A percentile compares a stretch with the other conserved stretches of the same genome.
Evolutionary conservation across 306 rosid species (phyloP).

Genomic region (Dalbergia cochinchinensis): DNA sequence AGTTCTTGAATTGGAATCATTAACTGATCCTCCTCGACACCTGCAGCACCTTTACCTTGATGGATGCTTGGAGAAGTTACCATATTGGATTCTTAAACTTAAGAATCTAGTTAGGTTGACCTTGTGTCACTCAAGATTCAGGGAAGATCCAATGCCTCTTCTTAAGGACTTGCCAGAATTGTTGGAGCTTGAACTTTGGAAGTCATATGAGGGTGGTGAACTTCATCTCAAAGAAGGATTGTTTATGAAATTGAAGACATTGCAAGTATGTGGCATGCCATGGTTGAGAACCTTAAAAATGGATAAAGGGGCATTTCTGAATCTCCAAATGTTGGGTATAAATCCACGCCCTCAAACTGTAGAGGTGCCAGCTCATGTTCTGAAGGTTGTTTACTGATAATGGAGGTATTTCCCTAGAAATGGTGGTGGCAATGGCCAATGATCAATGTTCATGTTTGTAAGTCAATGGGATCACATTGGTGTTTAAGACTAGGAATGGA

Average conservation of each 20-base stretch:
- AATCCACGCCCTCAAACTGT: not conserved
- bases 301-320: not conserved
- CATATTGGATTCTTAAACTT: not conserved
- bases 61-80: not conserved
- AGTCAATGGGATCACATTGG: too few relatives aligned
- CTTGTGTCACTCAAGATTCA: not conserved
- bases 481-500: too few relatives aligned
- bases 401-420: too few relatives aligned
- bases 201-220: not conserved
- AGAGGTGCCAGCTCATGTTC: not conserved
- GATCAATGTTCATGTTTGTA: too few relatives aligned
- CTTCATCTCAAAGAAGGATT: conserved; percentile 1
- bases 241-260: conserved; percentile 3
- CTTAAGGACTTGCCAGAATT: conserved; percentile 23
- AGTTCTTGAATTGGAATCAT: not conserved
- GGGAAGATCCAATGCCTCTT: not conserved
- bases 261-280: not conserved
- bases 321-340: not conserved
- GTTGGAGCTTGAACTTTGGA: not conserved
- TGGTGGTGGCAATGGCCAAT: too few relatives aligned
- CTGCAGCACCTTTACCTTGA: not conserved
- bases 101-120: not conserved
- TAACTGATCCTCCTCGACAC: not conserved
- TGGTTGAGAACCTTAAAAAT: not conserved
- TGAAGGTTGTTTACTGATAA: too few relatives aligned